Conservation (phyloP, 495 filamentous ascomycete species). For the Hyaloscypha variabilis region DNA sequence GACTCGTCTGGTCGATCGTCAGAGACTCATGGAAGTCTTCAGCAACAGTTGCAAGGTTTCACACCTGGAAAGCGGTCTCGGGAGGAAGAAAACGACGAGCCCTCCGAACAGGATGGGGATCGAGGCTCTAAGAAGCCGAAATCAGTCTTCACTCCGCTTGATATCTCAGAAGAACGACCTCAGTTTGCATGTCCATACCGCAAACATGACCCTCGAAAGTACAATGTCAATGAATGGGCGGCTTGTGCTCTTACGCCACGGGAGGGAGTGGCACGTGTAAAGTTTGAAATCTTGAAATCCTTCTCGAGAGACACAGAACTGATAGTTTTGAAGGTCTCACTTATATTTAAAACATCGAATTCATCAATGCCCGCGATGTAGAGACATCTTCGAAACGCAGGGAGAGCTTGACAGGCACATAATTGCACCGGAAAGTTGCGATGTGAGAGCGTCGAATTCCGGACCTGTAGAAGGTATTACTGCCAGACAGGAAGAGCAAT, state of each 20-base stretch:
- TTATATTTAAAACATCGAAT: constrained; percentile 5
- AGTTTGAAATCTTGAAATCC: constrained; percentile 13
- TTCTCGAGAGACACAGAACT: neutral
- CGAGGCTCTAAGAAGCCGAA: neutral
- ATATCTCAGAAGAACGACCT: neutral
- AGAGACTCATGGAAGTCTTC: neutral
- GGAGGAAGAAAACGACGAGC: neutral
- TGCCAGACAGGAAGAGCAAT: neutral
- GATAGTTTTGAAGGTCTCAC: neutral
- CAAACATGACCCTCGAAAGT: constrained; percentile 21
- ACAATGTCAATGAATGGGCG: constrained; percentile 6
- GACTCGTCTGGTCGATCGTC: neutral
- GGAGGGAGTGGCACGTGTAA: constrained; percentile 12
- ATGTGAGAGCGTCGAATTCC: neutral
- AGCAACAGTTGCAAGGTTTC: neutral
- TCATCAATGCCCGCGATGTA: constrained; percentile 13
- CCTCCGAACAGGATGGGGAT: neutral
- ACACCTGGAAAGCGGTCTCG: neutral
- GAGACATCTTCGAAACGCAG: constrained; percentile 1
- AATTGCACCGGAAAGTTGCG: neutral
- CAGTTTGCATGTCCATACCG: constrained; percentile 19
- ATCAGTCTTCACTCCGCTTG: neutral
- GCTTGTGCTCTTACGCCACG: constrained; percentile 16
- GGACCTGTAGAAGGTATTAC: neutral
- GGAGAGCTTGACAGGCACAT: constrained; percentile 1